A percentile compares a stretch with the other conserved stretches of the same genome.
Evolutionary conservation across 129 eudicot genomes (phyloP).

Genomic region (Deinandra increscens): DNA sequence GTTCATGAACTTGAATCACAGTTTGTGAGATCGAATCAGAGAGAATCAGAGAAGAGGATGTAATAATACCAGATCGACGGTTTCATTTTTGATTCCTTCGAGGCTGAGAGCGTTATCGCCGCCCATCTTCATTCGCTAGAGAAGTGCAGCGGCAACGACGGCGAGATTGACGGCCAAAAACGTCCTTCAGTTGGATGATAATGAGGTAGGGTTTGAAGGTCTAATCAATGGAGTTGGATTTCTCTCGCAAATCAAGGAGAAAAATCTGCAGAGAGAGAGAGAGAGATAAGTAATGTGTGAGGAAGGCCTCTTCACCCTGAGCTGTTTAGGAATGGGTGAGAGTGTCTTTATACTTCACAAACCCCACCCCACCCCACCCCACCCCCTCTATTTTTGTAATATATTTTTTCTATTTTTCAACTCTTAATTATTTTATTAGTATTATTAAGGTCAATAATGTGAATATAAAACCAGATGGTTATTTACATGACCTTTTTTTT

Average conservation of each 20-base stretch:
- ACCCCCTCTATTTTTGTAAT: background rate
- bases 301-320: slow-evolving; percentile 37
- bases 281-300: background rate
- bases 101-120: slow-evolving; percentile 49
- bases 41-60: background rate
- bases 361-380: background rate
- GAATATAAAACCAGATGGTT: background rate
- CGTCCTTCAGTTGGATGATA: background rate
- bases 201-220: background rate
- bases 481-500: too few species aligned
- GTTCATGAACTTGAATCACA: background rate
- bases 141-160: background rate
- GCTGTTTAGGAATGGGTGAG: slow-evolving; percentile 1
- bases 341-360: slow-evolving; percentile 30
- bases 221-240: slow-evolving; percentile 18
- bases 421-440: slow-evolving; percentile 11
- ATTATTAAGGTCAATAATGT: background rate
- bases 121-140: slow-evolving; percentile 31
- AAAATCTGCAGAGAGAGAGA: background rate
- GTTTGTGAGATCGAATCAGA: background rate
- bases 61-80: slow-evolving; percentile 61
- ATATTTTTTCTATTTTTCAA: slow-evolving; percentile 8
- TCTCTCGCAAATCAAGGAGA: slow-evolving; percentile 7
- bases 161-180: background rate
- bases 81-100: slow-evolving; percentile 62